phyloP scores from a whole-genome alignment of 805 yeast species.

The Candida tammaniensis region DNA sequence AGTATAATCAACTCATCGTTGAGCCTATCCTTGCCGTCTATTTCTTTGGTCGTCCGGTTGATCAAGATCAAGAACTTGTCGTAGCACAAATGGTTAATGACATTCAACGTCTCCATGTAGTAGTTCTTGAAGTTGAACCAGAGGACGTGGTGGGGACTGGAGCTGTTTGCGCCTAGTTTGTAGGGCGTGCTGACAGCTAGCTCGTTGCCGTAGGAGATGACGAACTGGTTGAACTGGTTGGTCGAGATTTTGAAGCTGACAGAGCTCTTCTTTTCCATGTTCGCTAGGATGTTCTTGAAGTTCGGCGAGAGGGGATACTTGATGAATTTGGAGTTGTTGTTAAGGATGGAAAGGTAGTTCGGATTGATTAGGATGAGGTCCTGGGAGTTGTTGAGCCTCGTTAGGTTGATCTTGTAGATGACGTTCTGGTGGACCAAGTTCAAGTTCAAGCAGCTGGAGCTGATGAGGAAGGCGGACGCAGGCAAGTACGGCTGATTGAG shows the following conservation, averaged over 20 bases:
- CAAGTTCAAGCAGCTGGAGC: conserved; percentile 7
- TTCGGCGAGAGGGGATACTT: conserved; percentile 31
- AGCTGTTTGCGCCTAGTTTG: conserved; percentile 16
- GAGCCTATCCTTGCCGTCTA: conserved; percentile 14
- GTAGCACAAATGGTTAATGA: conserved; percentile 35
- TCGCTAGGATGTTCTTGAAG: conserved; percentile 24
- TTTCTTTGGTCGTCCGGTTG: conserved; percentile 23
- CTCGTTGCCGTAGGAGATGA: conserved; percentile 26
- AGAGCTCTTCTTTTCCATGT: conserved; percentile 19
- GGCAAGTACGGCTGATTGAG: conserved; percentile 22
- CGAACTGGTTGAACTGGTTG: conserved; percentile 24
- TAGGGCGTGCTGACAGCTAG: conserved; percentile 31
- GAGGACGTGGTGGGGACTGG: conserved; percentile 33
- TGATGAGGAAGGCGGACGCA: conserved; percentile 18
- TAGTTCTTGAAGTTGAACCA: conserved; percentile 40
- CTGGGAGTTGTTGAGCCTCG: conserved; percentile 10
- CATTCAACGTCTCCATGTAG: conserved; percentile 29
- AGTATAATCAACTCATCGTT: conserved; percentile 37
- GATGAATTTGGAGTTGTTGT: conserved; percentile 16
- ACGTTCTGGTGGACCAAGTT: conserved; percentile 16
- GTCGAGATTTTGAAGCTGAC: conserved; percentile 23
- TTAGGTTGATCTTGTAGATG: conserved; percentile 22
- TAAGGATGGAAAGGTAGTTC: conserved; percentile 24
- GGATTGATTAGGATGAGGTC: conserved; percentile 21
- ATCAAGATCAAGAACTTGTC: conserved; percentile 32